Conservation (phyloP, 306 rosid genomes). For the Lathyrus aphaca region DNA sequence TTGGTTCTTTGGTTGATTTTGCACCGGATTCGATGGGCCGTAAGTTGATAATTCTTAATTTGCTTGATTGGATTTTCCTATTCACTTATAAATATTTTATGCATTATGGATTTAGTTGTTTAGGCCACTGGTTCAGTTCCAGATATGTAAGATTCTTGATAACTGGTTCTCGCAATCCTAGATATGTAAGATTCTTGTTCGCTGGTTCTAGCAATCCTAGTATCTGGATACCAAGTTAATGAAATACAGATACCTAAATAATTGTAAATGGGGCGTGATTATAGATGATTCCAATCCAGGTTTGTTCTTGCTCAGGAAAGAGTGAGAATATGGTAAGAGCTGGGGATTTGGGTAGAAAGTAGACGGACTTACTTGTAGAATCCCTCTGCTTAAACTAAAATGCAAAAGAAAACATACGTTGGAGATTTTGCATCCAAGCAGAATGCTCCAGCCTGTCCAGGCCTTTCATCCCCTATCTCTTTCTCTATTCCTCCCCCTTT, state of each 20-base stretch:
- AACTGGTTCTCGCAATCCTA: constrained; percentile 20
- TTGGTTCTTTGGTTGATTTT: constrained; percentile 98
- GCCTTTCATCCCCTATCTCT: background rate
- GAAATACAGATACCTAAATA: constrained; percentile 24
- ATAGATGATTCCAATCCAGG: constrained; percentile 1
- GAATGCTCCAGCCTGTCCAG: background rate
- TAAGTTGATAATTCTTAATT: constrained; percentile 56
- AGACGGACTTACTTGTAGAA: background rate
- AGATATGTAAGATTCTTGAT: constrained; percentile 6
- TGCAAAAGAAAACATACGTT: constrained; percentile 14
- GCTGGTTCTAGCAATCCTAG: constrained; percentile 16
- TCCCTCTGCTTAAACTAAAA: constrained; percentile 10
- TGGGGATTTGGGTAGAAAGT: constrained; percentile 20
- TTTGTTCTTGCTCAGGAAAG: constrained; percentile 25
- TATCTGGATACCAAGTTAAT: constrained; percentile 23
- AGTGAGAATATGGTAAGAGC: constrained; percentile 33
- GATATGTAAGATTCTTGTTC: constrained; percentile 6
- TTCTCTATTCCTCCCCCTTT: background rate
- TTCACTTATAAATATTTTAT: constrained; percentile 23
- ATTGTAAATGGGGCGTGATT: constrained; percentile 11
- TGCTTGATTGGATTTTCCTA: constrained; percentile 25
- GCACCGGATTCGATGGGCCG: constrained; percentile 94
- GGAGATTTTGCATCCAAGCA: constrained; percentile 19
- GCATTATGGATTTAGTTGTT: background rate
- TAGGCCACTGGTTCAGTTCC: background rate